Base-by-base conservation (phyloP, 2,329 filamentous ascomycete genomes). In the Harringtonia aguacate region DNA sequence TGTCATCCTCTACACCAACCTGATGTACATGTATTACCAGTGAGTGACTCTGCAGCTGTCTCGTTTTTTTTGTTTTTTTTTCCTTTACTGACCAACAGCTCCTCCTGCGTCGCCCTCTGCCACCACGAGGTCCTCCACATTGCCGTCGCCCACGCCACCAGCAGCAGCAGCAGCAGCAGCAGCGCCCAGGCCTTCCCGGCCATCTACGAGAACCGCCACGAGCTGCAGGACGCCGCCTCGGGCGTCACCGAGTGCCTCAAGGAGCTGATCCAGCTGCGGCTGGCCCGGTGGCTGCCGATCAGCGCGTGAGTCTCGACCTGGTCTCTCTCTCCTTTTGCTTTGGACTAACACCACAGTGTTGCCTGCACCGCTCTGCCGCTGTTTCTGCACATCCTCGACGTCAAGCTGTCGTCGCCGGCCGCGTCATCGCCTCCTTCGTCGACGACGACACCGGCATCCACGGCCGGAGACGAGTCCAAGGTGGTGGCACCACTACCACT, bases 71-170 rank as follows among this genome's bases (percentile, higher is more conserved):
- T 9, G n/a, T 6, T 29, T 12, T 20, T 12, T 13, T 31, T 40
- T 24, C 36, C 24, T 15, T 22, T 4, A 10, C 18, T 8, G 9
- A n/a, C n/a, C n/a, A n/a, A n/a, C 17, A 47, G 45, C 41, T 50
- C 50, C 20, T 43, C 50, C 15, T 48, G 48, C 18, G 50, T 51
- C 4, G 50, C 50, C 3, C 46, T 51, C 27, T 50, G 50, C 36
- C 50, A 51, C 20, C 48, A 51, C 37, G 50, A 50, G 37, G 43
- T 50, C 20, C 46, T 51, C 9, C 50, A 69, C 17, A 55, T 68
- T 4, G 66, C 65, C n/a, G 61, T 66, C 20, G 57, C 61, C 5
- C 60, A 61, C 48, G 59, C 63, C 34, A 53, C 62, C 38, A 55
- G 58, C 20, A 51, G 56, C 41, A 47, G 52, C 24, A 58, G 52